Evolutionary conservation across 305 asterid genomes (phyloP).

Genomic region (Fraxinus floribunda): DNA sequence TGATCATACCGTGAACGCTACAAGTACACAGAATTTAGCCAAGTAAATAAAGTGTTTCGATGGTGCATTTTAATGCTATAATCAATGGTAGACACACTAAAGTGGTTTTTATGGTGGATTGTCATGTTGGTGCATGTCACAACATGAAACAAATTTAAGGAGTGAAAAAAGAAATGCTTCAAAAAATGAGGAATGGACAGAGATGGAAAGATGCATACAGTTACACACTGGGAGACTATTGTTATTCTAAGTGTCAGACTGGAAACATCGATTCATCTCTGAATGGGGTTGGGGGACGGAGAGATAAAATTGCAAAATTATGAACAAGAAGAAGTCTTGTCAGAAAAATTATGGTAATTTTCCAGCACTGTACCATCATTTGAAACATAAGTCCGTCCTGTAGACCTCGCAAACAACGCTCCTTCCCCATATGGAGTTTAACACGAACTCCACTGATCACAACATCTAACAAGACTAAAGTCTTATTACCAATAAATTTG

Average conservation of each 20-base stretch:
- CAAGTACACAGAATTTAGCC: slow-evolving; percentile 31
- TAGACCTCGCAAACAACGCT: neutral
- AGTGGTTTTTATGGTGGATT: neutral
- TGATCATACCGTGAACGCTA: slow-evolving; percentile 78
- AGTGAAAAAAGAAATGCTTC: neutral
- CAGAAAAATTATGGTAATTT: neutral
- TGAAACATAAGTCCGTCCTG: neutral
- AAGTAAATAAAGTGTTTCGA: slow-evolving; percentile 12
- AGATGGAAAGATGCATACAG: neutral
- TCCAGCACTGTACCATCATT: neutral
- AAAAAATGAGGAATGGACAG: neutral
- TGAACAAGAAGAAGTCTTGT: neutral
- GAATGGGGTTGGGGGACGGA: neutral
- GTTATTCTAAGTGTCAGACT: neutral
- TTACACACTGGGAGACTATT: neutral
- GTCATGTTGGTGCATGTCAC: neutral
- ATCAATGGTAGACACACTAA: neutral
- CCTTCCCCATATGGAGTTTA: neutral
- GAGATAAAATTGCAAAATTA: neutral
- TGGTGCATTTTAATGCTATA: neutral
- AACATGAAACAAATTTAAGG: neutral
- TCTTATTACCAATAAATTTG: neutral
- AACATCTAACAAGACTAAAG: neutral
- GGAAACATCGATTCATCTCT: neutral
- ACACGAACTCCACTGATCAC: neutral